These are phyloP conservation scores for Lachnellula occidentalis DNA, from an alignment of 2,329 filamentous ascomycete species.

Conservation along the genomic window DNA sequence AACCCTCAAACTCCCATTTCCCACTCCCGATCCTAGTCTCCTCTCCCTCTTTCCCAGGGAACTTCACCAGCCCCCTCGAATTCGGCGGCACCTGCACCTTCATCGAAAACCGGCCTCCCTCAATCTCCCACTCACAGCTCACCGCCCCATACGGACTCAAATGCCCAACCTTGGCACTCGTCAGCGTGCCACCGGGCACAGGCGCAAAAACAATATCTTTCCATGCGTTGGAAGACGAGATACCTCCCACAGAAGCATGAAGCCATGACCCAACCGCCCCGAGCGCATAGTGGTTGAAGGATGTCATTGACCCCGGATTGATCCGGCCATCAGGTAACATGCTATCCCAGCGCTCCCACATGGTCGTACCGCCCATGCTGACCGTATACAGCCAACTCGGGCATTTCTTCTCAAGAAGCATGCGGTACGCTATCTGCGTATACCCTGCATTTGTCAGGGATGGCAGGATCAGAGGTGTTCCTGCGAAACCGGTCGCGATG, in stretches of 20 bases:
- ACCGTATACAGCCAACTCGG: conserved; percentile 29
- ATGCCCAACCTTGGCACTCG: conserved; percentile 26
- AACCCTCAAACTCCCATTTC: conserved; percentile 7
- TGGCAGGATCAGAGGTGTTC: conserved; percentile 24
- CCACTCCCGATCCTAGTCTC: conserved; percentile 18
- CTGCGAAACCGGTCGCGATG: conserved; percentile 29
- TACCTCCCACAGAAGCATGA: conserved; percentile 30
- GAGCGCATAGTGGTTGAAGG: conserved; percentile 27
- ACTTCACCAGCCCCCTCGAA: conserved; percentile 13
- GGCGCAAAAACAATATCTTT: conserved; percentile 27
- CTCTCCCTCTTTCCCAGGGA: conserved; percentile 22
- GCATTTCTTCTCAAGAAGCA: conserved; percentile 33
- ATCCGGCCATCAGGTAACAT: conserved; percentile 23
- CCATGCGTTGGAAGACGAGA: conserved; percentile 29
- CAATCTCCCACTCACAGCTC: conserved; percentile 17
- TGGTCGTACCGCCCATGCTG: conserved; percentile 26
- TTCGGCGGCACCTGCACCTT: conserved; percentile 20
- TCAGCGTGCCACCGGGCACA: conserved; percentile 30
- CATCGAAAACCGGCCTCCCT: conserved; percentile 13
- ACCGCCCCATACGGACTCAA: conserved; percentile 29
- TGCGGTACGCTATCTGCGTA: conserved; percentile 31
- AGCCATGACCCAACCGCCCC: conserved; percentile 21
- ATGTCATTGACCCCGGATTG: conserved; percentile 25
- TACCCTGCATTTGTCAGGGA: conserved; percentile 11
- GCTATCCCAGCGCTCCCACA: conserved; percentile 27